Evolutionary conservation across 1,284 basidiomycete genomes (phyloP), one percentile per base, ranked within the genome.

Genomic region (Tylopilus sp.): DNA sequence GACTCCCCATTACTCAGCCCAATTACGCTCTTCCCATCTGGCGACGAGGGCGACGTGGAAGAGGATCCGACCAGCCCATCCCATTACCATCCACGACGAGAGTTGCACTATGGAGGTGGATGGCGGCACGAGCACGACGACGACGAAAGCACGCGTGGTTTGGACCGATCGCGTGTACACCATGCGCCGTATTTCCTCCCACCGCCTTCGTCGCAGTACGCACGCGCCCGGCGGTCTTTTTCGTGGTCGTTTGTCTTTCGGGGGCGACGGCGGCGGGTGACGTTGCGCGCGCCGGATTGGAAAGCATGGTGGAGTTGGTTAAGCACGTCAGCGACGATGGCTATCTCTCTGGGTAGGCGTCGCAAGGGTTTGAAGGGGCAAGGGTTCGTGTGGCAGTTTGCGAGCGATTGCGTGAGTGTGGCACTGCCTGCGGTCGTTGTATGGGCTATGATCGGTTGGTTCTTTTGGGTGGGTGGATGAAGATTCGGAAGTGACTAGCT

Each of bases 81-180:
- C 32, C 60, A 80, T 83, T 67, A 77, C 75, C 26, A 65, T 74
- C 51, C 86, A 82, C n/a, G 87, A 84, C 58, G 85, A 83, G 74
- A 86, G 82, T 61, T 77, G 85, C 62, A 78, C 84, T 62, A 85
- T 49, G 36, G 39, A 18, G 41, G 22, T 22, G 68, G 67, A 53
- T 75, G 74, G 76, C 62, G 67, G 4, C 64, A 60, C 41, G 68
- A 67, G 44, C 66, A 75, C 54, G 70, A 73, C 29, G 63, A 66
- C 52, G 58, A 70, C n/a, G n/a, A n/a, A n/a, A 49, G n/a, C 8
- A 15, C n/a, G 6, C 47, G n/a, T 12, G n/a, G 10, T 13, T 49
- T 8, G 6, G 61, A 39, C 16, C 69, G 58, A 36, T 38, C 53
- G 15, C 58, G n/a, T 33, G 22, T 53, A 36, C 58, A 53, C 8